Evolutionary conservation across 2,329 filamentous ascomycete genomes (phyloP), one percentile per base, ranked within the genome.

Genomic region (Pyricularia sp.): DNA sequence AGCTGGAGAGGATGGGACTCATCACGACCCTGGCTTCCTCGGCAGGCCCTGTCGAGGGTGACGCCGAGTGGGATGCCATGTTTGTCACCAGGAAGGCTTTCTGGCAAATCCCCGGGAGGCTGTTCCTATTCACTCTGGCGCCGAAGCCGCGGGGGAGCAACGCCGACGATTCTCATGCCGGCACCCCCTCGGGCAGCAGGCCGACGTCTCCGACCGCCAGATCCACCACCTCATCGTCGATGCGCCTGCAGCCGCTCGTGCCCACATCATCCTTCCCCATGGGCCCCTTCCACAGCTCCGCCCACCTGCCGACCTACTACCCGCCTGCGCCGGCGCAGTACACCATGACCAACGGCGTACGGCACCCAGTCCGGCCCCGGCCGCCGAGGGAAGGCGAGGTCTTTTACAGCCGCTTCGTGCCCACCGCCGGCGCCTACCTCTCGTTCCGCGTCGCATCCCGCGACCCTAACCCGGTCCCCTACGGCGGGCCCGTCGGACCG

Each of bases 1-100:
- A 97, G 82, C 86, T 97, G 64, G 94, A 97, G 81, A 87, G 93
- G 69, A 97, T 97, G 93, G 93, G 94, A 0, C 79, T 98, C 68
- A 88, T 97, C 67, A 84, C 90, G 0, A 91, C 86, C 28, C 85
- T 92, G 68, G 90, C 96, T 74, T 92, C 92, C 0, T 85, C 86
- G 0, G 82, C 85, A 0, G 42, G 26, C 25, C 50, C 65, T 25
- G 50, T 50, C 64, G n/a, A 68, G 17, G 33, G n/a, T 63, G 83
- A 86, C 11, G 85, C 89, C 61, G 88, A 86, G 68, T 97, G 92
- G 92, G 83, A 84, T 31, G 82, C 86, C 67, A 94, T 97, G 90
- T 97, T 95, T 76, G 90, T 94, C 61, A 91, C 90, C 69, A 86
- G 89, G 59, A 85, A 87, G 70, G 88, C 88, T 74, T 99, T 97